Evolutionary conservation across 805 yeast genomes (phyloP).

Genomic region (Metschnikowia vanudenii): DNA sequence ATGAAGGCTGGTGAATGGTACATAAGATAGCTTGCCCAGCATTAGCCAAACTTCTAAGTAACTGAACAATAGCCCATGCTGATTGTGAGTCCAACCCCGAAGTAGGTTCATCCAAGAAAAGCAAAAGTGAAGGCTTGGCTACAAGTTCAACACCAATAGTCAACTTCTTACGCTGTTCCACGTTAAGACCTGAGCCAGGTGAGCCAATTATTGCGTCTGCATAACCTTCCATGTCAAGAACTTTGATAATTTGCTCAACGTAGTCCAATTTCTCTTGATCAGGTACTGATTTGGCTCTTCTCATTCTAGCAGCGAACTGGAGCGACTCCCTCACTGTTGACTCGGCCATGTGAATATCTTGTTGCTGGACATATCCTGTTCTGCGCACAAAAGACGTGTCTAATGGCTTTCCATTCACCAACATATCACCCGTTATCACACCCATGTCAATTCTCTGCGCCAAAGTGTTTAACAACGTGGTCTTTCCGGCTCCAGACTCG

Average conservation of each 20-base stretch:
- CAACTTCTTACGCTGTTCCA: slow-evolving; percentile 53
- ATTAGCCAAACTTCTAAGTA: slow-evolving; percentile 47
- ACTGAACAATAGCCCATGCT: slow-evolving; percentile 56
- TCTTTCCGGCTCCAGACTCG: slow-evolving; percentile 65
- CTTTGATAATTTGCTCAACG: slow-evolving; percentile 49
- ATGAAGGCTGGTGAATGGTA: slow-evolving; percentile 55
- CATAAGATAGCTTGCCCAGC: slow-evolving; percentile 60
- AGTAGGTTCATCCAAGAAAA: slow-evolving; percentile 48
- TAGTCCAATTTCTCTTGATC: slow-evolving; percentile 47
- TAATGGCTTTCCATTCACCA: slow-evolving; percentile 53
- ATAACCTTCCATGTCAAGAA: slow-evolving; percentile 51
- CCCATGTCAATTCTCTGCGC: slow-evolving; percentile 57
- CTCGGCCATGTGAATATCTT: slow-evolving; percentile 52
- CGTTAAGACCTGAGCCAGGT: slow-evolving; percentile 50
- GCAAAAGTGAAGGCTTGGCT: slow-evolving; percentile 51
- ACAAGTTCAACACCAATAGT: slow-evolving; percentile 57
- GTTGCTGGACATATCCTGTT: slow-evolving; percentile 61
- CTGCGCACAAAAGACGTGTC: slow-evolving; percentile 51
- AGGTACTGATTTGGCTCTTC: slow-evolving; percentile 43
- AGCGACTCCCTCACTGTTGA: slow-evolving; percentile 55
- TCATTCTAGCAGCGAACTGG: slow-evolving; percentile 49
- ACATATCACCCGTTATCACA: slow-evolving; percentile 55
- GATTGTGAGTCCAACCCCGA: slow-evolving; percentile 43
- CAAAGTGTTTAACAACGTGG: slow-evolving; percentile 52
- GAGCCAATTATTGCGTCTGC: slow-evolving; percentile 53